These are phyloP conservation scores for Harringtonia lauricola DNA, from an alignment of 2,329 filamentous ascomycete species.

Conservation along the genomic window DNA sequence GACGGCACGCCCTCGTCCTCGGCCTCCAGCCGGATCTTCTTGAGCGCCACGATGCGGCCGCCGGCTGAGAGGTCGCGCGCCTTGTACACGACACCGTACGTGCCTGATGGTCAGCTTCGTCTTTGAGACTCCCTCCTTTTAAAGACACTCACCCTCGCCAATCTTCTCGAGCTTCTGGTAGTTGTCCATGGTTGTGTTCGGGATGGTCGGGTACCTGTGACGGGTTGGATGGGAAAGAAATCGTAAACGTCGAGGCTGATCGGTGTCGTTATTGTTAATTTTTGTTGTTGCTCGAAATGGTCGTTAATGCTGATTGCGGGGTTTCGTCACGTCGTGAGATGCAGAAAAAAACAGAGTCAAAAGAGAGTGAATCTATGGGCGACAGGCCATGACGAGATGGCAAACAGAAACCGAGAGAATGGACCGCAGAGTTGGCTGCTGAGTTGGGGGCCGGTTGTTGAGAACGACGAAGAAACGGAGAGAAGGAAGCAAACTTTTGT, in stretches of 20 bases:
- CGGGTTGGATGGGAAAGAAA: neutral
- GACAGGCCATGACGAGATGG: too few relatives aligned
- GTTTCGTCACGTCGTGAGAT: too few relatives aligned
- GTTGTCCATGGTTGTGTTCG: conserved; percentile 58
- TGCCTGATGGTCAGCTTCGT: conserved; percentile 44
- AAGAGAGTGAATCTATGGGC: neutral
- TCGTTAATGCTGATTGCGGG: too few relatives aligned
- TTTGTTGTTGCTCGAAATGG: neutral
- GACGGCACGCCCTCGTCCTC: conserved; percentile 86
- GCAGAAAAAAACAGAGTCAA: too few relatives aligned
- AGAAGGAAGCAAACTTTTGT: too few relatives aligned
- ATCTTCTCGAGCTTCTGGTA: conserved; percentile 92
- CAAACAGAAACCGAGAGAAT: neutral
- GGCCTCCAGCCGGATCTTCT: conserved; percentile 85
- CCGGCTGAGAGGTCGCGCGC: conserved; percentile 67
- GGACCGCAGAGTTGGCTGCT: neutral
- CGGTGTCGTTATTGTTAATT: neutral
- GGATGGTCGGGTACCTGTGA: neutral
- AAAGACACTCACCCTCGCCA: conserved; percentile 69
- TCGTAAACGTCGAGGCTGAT: too few relatives aligned
- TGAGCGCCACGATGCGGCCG: conserved; percentile 76
- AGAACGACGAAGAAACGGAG: neutral
- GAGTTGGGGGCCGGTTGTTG: too few relatives aligned
- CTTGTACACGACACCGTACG: conserved; percentile 89
- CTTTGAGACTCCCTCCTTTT: too few relatives aligned